These are phyloP conservation scores for Eucalyptus melliodora DNA, from an alignment of 345 rosid species.

Conservation along the genomic window DNA sequence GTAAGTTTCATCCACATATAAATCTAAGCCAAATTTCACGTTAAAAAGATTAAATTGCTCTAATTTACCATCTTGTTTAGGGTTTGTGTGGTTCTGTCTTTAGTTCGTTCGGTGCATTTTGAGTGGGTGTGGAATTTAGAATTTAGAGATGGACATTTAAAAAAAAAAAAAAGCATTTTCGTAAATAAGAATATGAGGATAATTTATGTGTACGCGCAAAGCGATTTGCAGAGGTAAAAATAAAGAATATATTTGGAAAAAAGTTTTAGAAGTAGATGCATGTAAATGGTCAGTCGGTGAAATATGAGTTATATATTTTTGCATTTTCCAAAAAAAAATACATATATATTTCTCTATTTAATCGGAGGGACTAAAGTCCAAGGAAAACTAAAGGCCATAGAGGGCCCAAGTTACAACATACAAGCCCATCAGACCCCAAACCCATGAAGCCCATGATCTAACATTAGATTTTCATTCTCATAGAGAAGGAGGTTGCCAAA, in stretches of 20 bases:
- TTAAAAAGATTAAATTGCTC: background rate
- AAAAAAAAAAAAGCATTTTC: background rate
- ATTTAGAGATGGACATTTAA: background rate
- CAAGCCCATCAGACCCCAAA: background rate
- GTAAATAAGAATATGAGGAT: background rate
- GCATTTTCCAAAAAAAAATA: background rate
- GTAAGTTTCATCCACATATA: background rate
- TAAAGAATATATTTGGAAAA: background rate
- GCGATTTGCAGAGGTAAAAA: background rate
- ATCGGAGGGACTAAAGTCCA: background rate
- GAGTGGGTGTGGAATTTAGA: background rate
- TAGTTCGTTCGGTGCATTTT: background rate
- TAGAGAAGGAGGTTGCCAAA: background rate
- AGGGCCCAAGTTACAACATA: background rate
- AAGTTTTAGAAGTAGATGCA: rapidly evolving
- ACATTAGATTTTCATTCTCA: background rate
- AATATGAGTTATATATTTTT: background rate
- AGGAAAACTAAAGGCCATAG: background rate
- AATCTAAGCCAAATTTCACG: background rate
- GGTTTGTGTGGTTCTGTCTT: background rate
- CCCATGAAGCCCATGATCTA: background rate
- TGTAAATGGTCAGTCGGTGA: background rate
- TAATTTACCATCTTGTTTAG: background rate
- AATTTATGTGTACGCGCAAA: background rate
- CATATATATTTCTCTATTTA: background rate